A percentile compares a stretch with the other conserved stretches of the same genome.
These are phyloP conservation scores for Rhynchosporium secalis DNA, from an alignment of 2,329 filamentous ascomycete species.

Conservation along the genomic window DNA sequence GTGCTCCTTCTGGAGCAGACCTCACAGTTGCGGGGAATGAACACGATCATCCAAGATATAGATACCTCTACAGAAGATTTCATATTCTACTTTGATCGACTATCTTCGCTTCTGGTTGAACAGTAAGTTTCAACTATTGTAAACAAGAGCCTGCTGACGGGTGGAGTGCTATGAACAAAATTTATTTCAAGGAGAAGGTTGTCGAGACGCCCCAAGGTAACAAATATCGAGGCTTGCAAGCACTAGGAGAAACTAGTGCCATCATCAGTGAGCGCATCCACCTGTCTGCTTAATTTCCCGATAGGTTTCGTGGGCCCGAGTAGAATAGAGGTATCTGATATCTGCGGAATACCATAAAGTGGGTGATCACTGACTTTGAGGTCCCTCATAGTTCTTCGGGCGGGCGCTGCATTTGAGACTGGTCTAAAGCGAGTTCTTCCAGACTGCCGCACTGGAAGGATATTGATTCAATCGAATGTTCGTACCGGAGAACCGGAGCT, in stretches of 20 bases:
- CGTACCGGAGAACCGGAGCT: constrained; percentile 88
- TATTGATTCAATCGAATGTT: constrained; percentile 87
- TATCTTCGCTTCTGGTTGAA: constrained; percentile 83
- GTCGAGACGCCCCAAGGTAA: constrained; percentile 72
- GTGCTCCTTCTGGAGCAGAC: constrained; percentile 75
- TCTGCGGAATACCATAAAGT: too few species aligned
- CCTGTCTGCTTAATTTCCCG: background rate
- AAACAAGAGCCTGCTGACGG: constrained; percentile 17
- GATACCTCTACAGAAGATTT: constrained; percentile 83
- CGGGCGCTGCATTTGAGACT: constrained; percentile 84
- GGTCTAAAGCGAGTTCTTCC: constrained; percentile 88
- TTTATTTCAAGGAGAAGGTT: constrained; percentile 62
- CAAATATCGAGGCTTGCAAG: constrained; percentile 69
- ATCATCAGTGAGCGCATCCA: constrained; percentile 57
- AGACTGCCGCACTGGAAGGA: constrained; percentile 83
- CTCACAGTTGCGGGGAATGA: constrained; percentile 81
- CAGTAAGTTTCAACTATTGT: constrained; percentile 48
- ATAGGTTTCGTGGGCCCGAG: background rate
- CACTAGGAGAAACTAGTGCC: constrained; percentile 75
- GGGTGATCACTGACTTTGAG: background rate
- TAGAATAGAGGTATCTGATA: background rate
- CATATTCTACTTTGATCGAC: constrained; percentile 93
- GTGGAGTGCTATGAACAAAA: constrained; percentile 70
- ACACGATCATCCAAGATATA: constrained; percentile 83
- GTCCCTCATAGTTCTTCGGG: constrained; percentile 63